A percentile compares a stretch with the other conserved stretches of the same genome.
Conservation (phyloP, 306 rosid species). For the Prunus mongolica region DNA sequence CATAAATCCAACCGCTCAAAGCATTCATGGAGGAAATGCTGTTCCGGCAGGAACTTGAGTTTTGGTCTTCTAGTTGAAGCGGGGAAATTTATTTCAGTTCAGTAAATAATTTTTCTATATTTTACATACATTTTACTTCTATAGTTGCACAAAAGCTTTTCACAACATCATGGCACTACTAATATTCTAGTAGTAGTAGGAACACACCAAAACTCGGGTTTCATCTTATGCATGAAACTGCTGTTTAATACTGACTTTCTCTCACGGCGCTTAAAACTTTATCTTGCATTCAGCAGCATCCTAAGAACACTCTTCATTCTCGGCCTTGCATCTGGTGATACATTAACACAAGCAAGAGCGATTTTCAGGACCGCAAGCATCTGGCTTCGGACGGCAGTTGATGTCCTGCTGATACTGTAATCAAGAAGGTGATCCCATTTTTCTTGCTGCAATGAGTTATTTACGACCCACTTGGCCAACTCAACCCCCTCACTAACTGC, state of each 20-base stretch:
- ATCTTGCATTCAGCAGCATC: constrained; percentile 79
- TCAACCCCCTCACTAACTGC: constrained; percentile 76
- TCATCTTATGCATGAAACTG: neutral
- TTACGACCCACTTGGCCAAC: constrained; percentile 69
- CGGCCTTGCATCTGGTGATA: constrained; percentile 73
- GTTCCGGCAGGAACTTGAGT: neutral
- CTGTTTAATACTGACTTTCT: neutral
- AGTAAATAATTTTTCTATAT: neutral
- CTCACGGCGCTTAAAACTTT: neutral
- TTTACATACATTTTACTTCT: neutral
- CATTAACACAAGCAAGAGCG: constrained; percentile 63
- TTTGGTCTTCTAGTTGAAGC: neutral
- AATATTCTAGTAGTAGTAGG: neutral
- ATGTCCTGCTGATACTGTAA: constrained; percentile 50
- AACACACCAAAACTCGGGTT: neutral
- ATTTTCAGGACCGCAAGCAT: constrained; percentile 68
- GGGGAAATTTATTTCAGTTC: neutral
- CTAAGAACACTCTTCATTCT: constrained; percentile 76
- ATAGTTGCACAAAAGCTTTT: neutral
- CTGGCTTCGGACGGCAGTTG: constrained; percentile 57
- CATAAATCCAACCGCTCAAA: too few species aligned
- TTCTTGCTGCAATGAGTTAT: constrained; percentile 39
- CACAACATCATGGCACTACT: neutral
- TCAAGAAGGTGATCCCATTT: constrained; percentile 62
- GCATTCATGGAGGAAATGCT: neutral